phyloP scores from a whole-genome alignment of 73 alveolate genomes.

The Paramecium primaurelia region DNA sequence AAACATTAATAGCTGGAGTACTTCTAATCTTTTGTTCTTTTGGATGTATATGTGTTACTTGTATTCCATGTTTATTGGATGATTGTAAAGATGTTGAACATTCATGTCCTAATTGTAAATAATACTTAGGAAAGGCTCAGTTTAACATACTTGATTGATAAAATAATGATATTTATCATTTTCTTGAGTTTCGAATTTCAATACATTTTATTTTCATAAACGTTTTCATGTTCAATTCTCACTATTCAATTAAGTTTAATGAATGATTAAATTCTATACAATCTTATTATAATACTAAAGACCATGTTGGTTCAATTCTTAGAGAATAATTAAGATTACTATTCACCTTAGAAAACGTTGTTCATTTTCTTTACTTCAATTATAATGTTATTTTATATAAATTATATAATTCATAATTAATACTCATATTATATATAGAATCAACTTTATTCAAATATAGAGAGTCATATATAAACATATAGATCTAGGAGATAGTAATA shows the following conservation, averaged over 20 bases:
- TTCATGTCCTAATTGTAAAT: slow-evolving; percentile 6
- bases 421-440: background rate
- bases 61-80: background rate
- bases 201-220: background rate
- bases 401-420: background rate
- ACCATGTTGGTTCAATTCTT: background rate
- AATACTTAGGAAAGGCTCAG: background rate
- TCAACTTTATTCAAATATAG: background rate
- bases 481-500: background rate
- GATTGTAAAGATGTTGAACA: slow-evolving; percentile 26
- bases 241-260: background rate
- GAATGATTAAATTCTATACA: background rate
- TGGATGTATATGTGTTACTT: background rate
- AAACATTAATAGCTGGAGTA: background rate
- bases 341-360: background rate
- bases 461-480: background rate
- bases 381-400: background rate
- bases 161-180: background rate
- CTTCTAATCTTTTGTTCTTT: background rate
- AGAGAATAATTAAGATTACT: background rate
- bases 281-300: background rate
- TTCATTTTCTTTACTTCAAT: background rate
- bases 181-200: background rate
- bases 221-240: background rate
- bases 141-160: slow-evolving; percentile 10